These are phyloP conservation scores for Pseudopyrenochaeta lycopersici DNA, from an alignment of 2,329 filamentous ascomycete species.

Conservation along the genomic window DNA sequence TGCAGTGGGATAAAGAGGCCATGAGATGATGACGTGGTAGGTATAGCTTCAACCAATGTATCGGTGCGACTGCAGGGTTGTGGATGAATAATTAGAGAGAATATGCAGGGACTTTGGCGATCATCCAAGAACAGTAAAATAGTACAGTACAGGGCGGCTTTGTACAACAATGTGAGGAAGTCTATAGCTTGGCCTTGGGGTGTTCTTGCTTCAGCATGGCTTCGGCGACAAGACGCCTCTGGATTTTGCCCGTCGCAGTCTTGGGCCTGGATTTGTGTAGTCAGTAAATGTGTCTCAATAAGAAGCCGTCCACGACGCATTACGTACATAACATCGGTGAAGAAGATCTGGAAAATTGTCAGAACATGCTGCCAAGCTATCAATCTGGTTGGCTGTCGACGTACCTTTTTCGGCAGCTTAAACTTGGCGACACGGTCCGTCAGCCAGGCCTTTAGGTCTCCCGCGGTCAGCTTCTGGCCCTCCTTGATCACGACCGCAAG, in stretches of 20 bases:
- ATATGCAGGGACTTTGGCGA: slow-evolving; percentile 7
- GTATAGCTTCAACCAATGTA: slow-evolving; percentile 13
- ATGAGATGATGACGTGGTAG: slow-evolving; percentile 7
- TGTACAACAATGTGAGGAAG: slow-evolving; percentile 10
- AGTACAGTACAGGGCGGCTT: slow-evolving; percentile 12
- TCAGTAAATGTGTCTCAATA: slow-evolving; percentile 11
- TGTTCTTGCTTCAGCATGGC: slow-evolving; percentile 78
- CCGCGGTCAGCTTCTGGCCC: slow-evolving; percentile 62
- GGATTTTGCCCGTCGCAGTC: slow-evolving; percentile 91
- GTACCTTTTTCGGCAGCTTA: slow-evolving; percentile 83
- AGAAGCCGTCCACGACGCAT: background rate
- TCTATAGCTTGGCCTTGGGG: slow-evolving; percentile 62
- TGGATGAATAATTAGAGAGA: slow-evolving; percentile 7
- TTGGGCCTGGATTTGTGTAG: slow-evolving; percentile 64
- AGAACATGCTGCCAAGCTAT: slow-evolving; percentile 21
- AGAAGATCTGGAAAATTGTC: slow-evolving; percentile 69
- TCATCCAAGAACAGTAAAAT: slow-evolving; percentile 1
- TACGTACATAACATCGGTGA: slow-evolving; percentile 74
- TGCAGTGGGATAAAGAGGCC: slow-evolving; percentile 4
- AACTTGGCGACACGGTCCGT: slow-evolving; percentile 78
- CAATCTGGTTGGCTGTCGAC: slow-evolving; percentile 25
- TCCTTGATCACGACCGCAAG: slow-evolving; percentile 79
- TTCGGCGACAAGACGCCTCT: slow-evolving; percentile 85
- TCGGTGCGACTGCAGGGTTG: slow-evolving; percentile 12
- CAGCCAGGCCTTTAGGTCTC: slow-evolving; percentile 74